Evolutionary conservation across 768 basidiomycete species (phyloP).

Genomic region (Collybia mongolica): DNA sequence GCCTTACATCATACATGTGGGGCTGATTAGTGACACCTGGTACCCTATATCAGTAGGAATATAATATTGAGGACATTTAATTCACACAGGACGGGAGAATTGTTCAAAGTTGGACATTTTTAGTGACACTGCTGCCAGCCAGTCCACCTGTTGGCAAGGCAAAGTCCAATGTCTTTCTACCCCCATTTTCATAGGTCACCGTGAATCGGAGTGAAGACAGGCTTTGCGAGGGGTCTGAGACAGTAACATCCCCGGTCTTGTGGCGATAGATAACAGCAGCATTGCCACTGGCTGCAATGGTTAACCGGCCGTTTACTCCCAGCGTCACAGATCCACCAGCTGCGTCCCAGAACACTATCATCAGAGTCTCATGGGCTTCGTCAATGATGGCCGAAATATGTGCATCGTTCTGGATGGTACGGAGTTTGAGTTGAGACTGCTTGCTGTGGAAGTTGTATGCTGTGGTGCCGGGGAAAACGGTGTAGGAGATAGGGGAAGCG

Average conservation of each 20-base stretch:
- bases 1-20: too few relatives aligned
- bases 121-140: slow-evolving; percentile 23
- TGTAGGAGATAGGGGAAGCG: slow-evolving; percentile 46
- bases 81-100: too few relatives aligned
- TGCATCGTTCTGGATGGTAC: slow-evolving; percentile 44
- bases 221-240: slow-evolving; percentile 69
- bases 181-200: slow-evolving; percentile 22
- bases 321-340: slow-evolving; percentile 45
- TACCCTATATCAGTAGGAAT: too few relatives aligned
- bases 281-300: slow-evolving; percentile 38
- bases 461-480: slow-evolving; percentile 52
- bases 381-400: slow-evolving; percentile 53
- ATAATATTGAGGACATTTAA: too few relatives aligned
- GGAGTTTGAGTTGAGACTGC: slow-evolving; percentile 24
- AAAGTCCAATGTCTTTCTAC: slow-evolving; percentile 24
- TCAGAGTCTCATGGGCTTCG: slow-evolving; percentile 33
- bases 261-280: slow-evolving; percentile 41
- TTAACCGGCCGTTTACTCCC: slow-evolving; percentile 26
- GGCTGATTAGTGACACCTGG: too few relatives aligned
- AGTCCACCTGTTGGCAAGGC: slow-evolving; percentile 22
- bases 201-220: slow-evolving; percentile 31
- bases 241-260: slow-evolving; percentile 44
- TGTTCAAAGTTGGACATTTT: too few relatives aligned
- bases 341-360: slow-evolving; percentile 57
- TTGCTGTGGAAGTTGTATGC: slow-evolving; percentile 40